Evolutionary conservation across 768 basidiomycete genomes (phyloP).

Genomic region (Tremella yokohamensis): DNA sequence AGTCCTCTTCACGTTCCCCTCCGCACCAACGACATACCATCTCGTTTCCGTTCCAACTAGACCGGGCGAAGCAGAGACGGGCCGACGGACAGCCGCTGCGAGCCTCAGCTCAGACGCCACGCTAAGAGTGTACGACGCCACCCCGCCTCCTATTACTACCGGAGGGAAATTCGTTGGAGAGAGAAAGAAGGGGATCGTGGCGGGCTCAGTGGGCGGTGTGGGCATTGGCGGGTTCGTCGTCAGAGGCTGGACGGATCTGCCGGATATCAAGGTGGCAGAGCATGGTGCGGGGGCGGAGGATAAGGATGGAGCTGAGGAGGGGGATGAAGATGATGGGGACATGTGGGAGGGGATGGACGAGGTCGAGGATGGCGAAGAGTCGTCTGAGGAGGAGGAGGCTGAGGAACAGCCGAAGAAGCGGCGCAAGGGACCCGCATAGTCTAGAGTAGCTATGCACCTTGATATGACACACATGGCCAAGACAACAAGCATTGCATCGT

Average conservation of each 20-base stretch:
- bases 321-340: conserved; percentile 25
- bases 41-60: conserved; percentile 33
- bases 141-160: conserved; percentile 13
- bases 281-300: conserved; percentile 18
- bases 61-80: not conserved
- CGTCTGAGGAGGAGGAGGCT: conserved; percentile 20
- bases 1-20: conserved; percentile 40
- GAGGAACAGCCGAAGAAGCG: conserved; percentile 8
- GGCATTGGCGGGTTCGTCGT: conserved; percentile 31
- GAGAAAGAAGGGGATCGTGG: conserved; percentile 26
- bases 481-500: no score
- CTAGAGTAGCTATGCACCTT: not conserved
- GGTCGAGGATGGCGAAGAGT: conserved; percentile 21
- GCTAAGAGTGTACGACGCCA: conserved; percentile 26
- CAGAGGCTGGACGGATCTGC: conserved; percentile 23
- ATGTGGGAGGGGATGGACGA: conserved; percentile 29
- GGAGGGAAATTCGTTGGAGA: conserved; percentile 22
- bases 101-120: conserved; percentile 25
- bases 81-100: conserved; percentile 10
- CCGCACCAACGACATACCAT: conserved; percentile 37
- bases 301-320: conserved; percentile 20
- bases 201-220: conserved; percentile 30
- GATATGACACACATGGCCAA: not conserved
- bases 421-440: conserved; percentile 3
- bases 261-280: conserved; percentile 11